Evolutionary conservation across 2,329 filamentous ascomycete genomes (phyloP).

Genomic region (Verticillium alfalfae): DNA sequence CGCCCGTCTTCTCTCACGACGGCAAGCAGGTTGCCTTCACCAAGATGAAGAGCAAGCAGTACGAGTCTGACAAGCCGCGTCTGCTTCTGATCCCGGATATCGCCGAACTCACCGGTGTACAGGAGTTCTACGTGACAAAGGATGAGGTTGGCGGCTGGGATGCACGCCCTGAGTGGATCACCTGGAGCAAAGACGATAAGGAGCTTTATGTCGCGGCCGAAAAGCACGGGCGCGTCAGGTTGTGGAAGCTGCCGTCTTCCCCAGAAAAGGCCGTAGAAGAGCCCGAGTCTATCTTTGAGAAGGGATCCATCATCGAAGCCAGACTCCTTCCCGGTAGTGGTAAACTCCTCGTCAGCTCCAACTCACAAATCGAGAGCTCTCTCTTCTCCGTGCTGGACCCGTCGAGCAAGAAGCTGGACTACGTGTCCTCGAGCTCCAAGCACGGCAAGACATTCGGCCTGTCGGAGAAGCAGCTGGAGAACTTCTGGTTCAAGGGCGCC

Average conservation of each 20-base stretch:
- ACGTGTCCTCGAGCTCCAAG: slow-evolving; percentile 60
- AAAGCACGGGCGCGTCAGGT: slow-evolving; percentile 54
- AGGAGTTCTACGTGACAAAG: slow-evolving; percentile 56
- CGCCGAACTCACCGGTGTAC: slow-evolving; percentile 47
- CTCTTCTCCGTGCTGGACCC: slow-evolving; percentile 58
- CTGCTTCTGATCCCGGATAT: slow-evolving; percentile 61
- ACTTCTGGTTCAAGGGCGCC: slow-evolving; percentile 62
- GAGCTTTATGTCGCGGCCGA: slow-evolving; percentile 71
- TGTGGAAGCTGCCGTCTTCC: slow-evolving; percentile 57
- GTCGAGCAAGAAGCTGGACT: slow-evolving; percentile 22
- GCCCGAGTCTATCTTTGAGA: slow-evolving; percentile 42
- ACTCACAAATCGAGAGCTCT: slow-evolving; percentile 67
- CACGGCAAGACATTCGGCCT: slow-evolving; percentile 63
- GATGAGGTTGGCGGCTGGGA: slow-evolving; percentile 63
- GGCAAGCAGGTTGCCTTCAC: slow-evolving; percentile 69
- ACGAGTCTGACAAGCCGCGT: slow-evolving; percentile 75
- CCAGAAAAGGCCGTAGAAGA: slow-evolving; percentile 41
- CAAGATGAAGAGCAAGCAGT: slow-evolving; percentile 69
- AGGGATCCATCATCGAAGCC: slow-evolving; percentile 51
- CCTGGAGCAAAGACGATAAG: slow-evolving; percentile 54
- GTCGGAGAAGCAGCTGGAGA: slow-evolving; percentile 54
- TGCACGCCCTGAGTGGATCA: slow-evolving; percentile 47
- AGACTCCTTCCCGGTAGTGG: slow-evolving; percentile 41
- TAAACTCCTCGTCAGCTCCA: slow-evolving; percentile 59
- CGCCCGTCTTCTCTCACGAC: slow-evolving; percentile 69